Evolutionary conservation across 2,329 filamentous ascomycete species (phyloP).

Genomic region (Emericellopsis cladophorae): DNA sequence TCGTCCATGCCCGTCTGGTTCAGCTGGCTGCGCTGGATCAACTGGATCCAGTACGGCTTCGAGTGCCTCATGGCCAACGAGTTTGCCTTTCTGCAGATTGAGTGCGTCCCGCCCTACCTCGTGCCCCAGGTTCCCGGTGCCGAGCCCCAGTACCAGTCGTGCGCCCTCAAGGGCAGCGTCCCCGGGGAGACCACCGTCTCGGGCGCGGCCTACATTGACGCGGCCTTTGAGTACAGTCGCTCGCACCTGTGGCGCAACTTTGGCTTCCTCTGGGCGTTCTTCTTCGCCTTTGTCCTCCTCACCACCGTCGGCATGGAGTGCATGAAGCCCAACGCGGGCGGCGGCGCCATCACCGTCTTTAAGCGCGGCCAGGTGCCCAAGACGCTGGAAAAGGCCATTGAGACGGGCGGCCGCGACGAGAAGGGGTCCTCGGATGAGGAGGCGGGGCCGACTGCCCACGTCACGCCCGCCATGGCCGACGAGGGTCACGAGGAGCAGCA

Average conservation of each 20-base stretch:
- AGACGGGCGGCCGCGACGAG: slow-evolving; percentile 29
- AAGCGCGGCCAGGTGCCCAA: slow-evolving; percentile 53
- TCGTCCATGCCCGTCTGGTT: slow-evolving; percentile 41
- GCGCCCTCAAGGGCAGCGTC: slow-evolving; percentile 34
- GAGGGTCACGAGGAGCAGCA: slow-evolving; percentile 13
- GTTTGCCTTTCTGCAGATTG: slow-evolving; percentile 39
- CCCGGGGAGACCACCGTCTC: slow-evolving; percentile 30
- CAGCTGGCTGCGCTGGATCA: slow-evolving; percentile 61
- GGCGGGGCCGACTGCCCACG: slow-evolving; percentile 17
- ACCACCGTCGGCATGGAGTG: slow-evolving; percentile 60
- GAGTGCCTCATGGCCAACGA: slow-evolving; percentile 58
- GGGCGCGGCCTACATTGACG: slow-evolving; percentile 42
- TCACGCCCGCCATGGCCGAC: slow-evolving; percentile 49
- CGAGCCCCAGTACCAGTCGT: slow-evolving; percentile 32
- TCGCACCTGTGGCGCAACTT: slow-evolving; percentile 64
- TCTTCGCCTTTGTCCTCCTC: slow-evolving; percentile 59
- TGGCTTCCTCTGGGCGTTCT: slow-evolving; percentile 64
- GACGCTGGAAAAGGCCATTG: slow-evolving; percentile 41
- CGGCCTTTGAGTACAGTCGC: slow-evolving; percentile 40
- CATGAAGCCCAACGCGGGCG: slow-evolving; percentile 46
- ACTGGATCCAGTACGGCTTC: slow-evolving; percentile 56
- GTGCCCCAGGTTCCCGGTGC: slow-evolving; percentile 32
- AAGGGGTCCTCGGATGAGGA: slow-evolving; percentile 32
- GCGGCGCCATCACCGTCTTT: slow-evolving; percentile 46
- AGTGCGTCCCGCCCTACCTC: slow-evolving; percentile 44